Percentiles rank a stretch among this genome's conserved stretches.
phyloP scores from a whole-genome alignment of 23 red algal species.

The Gracilaria caudata region DNA sequence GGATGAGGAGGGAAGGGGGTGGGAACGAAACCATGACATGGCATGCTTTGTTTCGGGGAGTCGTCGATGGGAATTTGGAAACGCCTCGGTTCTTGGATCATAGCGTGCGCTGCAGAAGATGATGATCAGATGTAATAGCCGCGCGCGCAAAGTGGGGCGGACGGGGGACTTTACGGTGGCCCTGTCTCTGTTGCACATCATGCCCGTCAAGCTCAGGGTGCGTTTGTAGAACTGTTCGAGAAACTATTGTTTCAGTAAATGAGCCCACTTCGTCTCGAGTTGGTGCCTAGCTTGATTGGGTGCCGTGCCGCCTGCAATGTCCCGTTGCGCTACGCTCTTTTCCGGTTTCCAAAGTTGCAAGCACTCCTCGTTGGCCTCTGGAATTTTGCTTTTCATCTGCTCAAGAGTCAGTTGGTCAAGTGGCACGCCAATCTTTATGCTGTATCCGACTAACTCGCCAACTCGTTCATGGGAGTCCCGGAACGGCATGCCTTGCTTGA shows the following conservation, averaged over 20 bases:
- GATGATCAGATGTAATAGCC: background rate
- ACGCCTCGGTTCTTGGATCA: background rate
- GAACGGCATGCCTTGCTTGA: constrained; percentile 92
- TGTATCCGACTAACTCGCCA: constrained; percentile 83
- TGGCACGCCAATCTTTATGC: constrained; percentile 46
- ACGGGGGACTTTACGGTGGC: background rate
- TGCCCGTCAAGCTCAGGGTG: background rate
- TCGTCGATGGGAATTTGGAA: background rate
- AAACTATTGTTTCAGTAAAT: constrained; percentile 44
- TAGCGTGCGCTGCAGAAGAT: background rate
- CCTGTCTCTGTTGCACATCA: background rate
- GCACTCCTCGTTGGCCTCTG: constrained; percentile 92
- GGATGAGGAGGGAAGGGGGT: too few relatives aligned
- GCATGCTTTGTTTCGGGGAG: too few relatives aligned
- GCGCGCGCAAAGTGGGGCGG: background rate
- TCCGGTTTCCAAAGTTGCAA: constrained; percentile 92
- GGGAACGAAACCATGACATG: too few relatives aligned
- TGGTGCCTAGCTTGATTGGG: constrained; percentile 81
- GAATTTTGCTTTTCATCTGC: constrained; percentile 78
- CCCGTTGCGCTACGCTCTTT: constrained; percentile 70
- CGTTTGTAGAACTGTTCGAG: background rate
- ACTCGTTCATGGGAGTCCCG: constrained; percentile 96
- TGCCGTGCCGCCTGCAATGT: constrained; percentile 88
- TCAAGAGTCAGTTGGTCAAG: constrained; percentile 85
- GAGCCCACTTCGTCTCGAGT: constrained; percentile 64